These are phyloP conservation scores for Zygnema circumcarinatum DNA, from an alignment of 139 green algal species.

Conservation along the genomic window DNA sequence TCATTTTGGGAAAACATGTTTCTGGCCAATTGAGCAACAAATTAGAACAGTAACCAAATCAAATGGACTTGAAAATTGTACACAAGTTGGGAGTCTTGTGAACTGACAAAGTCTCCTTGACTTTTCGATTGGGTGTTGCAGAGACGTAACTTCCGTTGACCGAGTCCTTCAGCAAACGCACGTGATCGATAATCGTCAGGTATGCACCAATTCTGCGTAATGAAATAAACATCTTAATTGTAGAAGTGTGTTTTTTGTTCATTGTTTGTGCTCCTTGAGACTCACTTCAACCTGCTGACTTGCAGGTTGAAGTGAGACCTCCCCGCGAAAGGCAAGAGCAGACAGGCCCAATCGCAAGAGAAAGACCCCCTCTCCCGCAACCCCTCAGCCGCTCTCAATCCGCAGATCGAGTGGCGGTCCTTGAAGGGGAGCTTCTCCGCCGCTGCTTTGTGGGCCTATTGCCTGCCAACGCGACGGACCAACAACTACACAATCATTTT, in stretches of 20 bases:
- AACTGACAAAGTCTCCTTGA: no score
- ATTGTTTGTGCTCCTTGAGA: no score
- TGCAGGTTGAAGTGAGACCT: neutral
- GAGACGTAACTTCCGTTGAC: neutral
- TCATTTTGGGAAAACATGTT: no score
- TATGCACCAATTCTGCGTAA: no score
- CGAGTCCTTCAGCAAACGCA: neutral
- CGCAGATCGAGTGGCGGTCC: neutral
- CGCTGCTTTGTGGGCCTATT: neutral
- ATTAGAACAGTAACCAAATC: no score
- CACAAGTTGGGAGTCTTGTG: no score
- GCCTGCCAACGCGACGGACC: neutral
- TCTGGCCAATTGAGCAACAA: no score
- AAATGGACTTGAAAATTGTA: no score
- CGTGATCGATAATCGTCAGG: neutral
- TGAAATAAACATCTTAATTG: no score
- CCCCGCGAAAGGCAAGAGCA: neutral
- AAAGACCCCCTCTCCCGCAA: neutral
- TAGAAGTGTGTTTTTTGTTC: no score
- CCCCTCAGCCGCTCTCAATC: neutral
- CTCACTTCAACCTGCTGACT: no score
- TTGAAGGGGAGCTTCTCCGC: neutral
- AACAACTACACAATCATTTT: neutral
- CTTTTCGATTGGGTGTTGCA: no score
- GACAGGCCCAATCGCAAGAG: neutral